These are phyloP conservation scores for Termitomyces sp. DNA, from an alignment of 768 basidiomycete species.

Conservation along the genomic window DNA sequence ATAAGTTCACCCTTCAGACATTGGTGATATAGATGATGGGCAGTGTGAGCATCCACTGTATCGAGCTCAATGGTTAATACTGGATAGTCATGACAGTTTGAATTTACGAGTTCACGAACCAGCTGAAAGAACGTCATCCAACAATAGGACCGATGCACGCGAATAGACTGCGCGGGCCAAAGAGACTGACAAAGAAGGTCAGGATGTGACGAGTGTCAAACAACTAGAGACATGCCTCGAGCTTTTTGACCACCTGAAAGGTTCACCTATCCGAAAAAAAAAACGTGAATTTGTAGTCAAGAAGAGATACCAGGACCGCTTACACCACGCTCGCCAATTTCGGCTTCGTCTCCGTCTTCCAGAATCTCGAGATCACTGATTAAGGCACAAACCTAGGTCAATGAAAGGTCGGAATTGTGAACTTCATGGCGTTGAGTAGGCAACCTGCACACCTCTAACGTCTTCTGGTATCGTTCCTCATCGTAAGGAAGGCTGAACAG, in stretches of 20 bases:
- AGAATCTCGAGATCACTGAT: slow-evolving; percentile 74
- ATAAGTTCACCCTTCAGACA: slow-evolving; percentile 85
- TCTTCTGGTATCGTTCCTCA: slow-evolving; percentile 70
- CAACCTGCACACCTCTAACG: slow-evolving; percentile 55
- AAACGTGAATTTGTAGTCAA: no score
- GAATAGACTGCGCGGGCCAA: slow-evolving; percentile 89
- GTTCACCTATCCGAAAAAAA: slow-evolving; percentile 31
- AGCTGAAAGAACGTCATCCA: slow-evolving; percentile 78
- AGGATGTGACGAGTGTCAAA: background rate
- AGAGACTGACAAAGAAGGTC: slow-evolving; percentile 39
- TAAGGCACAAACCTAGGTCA: slow-evolving; percentile 53
- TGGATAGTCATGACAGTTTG: background rate
- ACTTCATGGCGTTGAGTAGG: slow-evolving; percentile 17
- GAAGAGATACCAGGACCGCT: slow-evolving; percentile 5
- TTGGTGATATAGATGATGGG: slow-evolving; percentile 78
- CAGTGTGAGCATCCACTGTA: slow-evolving; percentile 88
- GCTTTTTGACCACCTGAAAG: slow-evolving; percentile 65
- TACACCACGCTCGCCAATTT: slow-evolving; percentile 86
- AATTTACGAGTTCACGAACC: slow-evolving; percentile 30
- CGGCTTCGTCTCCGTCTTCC: slow-evolving; percentile 85
- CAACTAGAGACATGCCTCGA: slow-evolving; percentile 39
- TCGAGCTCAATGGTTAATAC: slow-evolving; percentile 1
- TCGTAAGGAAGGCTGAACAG: slow-evolving; percentile 70
- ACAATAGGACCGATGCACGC: slow-evolving; percentile 71
- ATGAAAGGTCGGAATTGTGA: background rate